Conservation (phyloP, 306 rosid species). For the Quercus wislizeni region DNA sequence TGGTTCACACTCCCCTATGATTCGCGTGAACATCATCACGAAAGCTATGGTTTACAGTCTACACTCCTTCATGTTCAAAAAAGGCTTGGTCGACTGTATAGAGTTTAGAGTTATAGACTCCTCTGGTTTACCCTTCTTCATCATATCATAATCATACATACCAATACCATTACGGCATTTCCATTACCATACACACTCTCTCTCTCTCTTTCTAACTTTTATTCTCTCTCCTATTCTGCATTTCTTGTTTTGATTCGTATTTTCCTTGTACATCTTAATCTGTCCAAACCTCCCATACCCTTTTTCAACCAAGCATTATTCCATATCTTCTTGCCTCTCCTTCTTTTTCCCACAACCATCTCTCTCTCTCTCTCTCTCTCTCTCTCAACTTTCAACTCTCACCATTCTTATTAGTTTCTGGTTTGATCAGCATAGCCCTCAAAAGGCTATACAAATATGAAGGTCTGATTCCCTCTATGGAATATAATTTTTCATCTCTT, state of each 20-base stretch:
- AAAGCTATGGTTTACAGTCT: not conserved
- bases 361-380: conserved; percentile 1
- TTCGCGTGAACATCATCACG: conserved; percentile 3
- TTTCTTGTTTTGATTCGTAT: conserved; percentile 68
- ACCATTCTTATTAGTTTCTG: conserved; percentile 2
- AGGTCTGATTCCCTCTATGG: conserved; percentile 51
- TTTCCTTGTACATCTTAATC: conserved; percentile 36
- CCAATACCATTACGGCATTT: not conserved
- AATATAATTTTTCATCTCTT: conserved; percentile 8
- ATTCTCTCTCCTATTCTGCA: conserved; percentile 74
- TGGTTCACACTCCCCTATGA: not conserved
- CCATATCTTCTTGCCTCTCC: conserved; percentile 31
- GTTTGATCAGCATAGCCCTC: conserved; percentile 29
- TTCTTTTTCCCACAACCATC: conserved; percentile 18
- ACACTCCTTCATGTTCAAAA: not conserved
- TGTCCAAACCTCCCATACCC: conserved; percentile 10
- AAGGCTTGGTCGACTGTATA: not conserved
- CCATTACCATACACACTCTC: not conserved
- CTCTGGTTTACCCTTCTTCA: not conserved
- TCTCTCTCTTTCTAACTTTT: conserved; percentile 22
- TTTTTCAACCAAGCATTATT: conserved; percentile 32
- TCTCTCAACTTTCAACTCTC: not conserved
- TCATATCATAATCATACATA: not conserved
- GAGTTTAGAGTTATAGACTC: not conserved
- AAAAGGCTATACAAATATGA: conserved; percentile 42